These are phyloP conservation scores for Exserohilum rostratum DNA, from an alignment of 2,329 filamentous ascomycete genomes.

Conservation along the genomic window DNA sequence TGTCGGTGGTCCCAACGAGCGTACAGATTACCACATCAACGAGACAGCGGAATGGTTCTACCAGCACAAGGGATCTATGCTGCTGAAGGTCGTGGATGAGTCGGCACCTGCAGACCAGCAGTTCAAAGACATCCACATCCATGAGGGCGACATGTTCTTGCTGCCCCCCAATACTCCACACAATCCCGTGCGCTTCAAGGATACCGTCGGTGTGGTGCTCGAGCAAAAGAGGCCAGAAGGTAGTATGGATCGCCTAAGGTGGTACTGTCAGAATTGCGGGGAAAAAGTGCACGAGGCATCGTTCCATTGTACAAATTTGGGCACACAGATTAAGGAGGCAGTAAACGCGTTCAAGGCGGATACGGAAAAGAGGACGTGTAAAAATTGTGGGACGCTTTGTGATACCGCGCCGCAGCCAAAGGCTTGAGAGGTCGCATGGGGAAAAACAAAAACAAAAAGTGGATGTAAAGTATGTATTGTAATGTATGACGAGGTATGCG, in stretches of 20 bases:
- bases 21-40: conserved; percentile 99
- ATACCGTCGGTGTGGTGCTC: conserved; percentile 92
- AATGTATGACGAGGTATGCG: conserved; percentile 4
- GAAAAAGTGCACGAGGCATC: conserved; percentile 80
- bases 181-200: conserved; percentile 89
- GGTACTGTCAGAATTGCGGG: conserved; percentile 81
- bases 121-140: conserved; percentile 86
- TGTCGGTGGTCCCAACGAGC: conserved; percentile 92
- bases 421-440: conserved; percentile 2
- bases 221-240: conserved; percentile 78
- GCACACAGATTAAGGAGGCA: conserved; percentile 91
- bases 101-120: conserved; percentile 42
- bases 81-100: conserved; percentile 84
- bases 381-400: conserved; percentile 76
- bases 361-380: conserved; percentile 74
- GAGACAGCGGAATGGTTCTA: conserved; percentile 97
- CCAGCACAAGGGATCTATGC: conserved; percentile 91
- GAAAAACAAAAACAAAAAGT: neutral
- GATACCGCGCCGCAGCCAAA: conserved; percentile 65
- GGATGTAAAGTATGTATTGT: conserved; percentile 13
- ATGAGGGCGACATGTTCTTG: conserved; percentile 92
- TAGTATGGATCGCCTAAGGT: conserved; percentile 79
- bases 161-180: conserved; percentile 94
- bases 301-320: conserved; percentile 89
- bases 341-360: conserved; percentile 80